Evolutionary conservation across 345 rosid genomes (phyloP), one percentile per base, ranked within the genome.

Genomic region (Linum usitatissimum): DNA sequence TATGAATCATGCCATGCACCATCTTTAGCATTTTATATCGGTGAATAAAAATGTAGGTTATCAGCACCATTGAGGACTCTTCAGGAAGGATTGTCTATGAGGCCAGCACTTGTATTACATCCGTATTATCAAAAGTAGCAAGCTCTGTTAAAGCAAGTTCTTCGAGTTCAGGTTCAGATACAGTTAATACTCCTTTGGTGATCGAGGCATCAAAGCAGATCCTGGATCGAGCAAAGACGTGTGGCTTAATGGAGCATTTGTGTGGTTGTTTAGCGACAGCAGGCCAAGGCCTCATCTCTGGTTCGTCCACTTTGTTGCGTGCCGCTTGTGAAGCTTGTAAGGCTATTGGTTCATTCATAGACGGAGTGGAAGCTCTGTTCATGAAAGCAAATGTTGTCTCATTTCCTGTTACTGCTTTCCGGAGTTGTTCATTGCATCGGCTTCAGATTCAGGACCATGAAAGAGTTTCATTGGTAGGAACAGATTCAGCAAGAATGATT

Each of bases 271-370:
- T 93, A 74, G 94, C 84, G 72, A 79, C 83, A 64, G 75, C 91
- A n/a, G 97, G 99, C 55, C 78, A 90, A 51, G 77, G 87, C 80
- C 86, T 90, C 30, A 74, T 76, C 70, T 80, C 88, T 7, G 94
- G 91, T 61, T 86, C 94, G 63, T 82, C 91, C 70, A 79, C 80
- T 64, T 78, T 93, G 82, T 68, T 86, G 73, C 86, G 71, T 65
- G 91, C 83, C 66, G 91, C 91, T 57, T 76, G 85, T 51, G 99
- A 90, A 79, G 90, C 88, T 64, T 85, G 94, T 68, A 84, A 68
- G 71, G 91, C 91, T 65, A 77, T 87, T 60, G 90, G 88, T 94
- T 82, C 79, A 34, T 73, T 93, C 68, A 70, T 87, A 72, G 83
- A 89, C 70, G 80, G 84, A 64, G 71, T 78, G 42, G 97, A 90